These are phyloP conservation scores for Cucumis sativus DNA, from an alignment of 306 rosid species.

Conservation along the genomic window DNA sequence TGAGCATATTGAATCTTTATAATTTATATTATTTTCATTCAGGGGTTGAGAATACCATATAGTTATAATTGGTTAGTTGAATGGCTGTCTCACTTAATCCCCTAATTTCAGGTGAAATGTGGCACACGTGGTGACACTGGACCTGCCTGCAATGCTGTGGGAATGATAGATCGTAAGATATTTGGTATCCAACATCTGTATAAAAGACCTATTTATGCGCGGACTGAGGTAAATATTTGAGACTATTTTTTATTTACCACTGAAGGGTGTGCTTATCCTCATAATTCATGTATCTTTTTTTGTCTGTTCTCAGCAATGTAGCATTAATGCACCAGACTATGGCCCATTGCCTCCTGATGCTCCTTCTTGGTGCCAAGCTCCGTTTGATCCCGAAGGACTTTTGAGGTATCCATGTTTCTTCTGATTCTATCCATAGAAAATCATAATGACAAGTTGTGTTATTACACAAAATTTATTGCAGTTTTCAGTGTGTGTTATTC, in stretches of 20 bases:
- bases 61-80: slow-evolving; percentile 1
- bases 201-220: slow-evolving; percentile 51
- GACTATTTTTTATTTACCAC: neutral
- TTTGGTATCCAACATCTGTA: slow-evolving; percentile 67
- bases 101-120: slow-evolving; percentile 58
- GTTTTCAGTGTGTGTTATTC: slow-evolving; percentile 1
- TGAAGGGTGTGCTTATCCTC: neutral
- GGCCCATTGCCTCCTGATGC: slow-evolving; percentile 85
- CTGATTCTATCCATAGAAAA: neutral
- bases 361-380: slow-evolving; percentile 98
- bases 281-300: neutral
- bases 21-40: neutral
- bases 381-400: slow-evolving; percentile 97
- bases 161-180: slow-evolving; percentile 75
- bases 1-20: slow-evolving; percentile 21
- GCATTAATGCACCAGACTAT: slow-evolving; percentile 65
- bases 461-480: neutral
- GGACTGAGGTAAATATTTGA: slow-evolving; percentile 35
- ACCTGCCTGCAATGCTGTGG: slow-evolving; percentile 81
- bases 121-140: slow-evolving; percentile 69
- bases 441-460: neutral
- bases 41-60: neutral
- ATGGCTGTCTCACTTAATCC: neutral
- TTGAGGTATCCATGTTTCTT: slow-evolving; percentile 35
- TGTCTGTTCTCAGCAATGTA: slow-evolving; percentile 51